Base-by-base conservation (phyloP, 2,329 filamentous ascomycete species). In the Mycogone perniciosa region DNA sequence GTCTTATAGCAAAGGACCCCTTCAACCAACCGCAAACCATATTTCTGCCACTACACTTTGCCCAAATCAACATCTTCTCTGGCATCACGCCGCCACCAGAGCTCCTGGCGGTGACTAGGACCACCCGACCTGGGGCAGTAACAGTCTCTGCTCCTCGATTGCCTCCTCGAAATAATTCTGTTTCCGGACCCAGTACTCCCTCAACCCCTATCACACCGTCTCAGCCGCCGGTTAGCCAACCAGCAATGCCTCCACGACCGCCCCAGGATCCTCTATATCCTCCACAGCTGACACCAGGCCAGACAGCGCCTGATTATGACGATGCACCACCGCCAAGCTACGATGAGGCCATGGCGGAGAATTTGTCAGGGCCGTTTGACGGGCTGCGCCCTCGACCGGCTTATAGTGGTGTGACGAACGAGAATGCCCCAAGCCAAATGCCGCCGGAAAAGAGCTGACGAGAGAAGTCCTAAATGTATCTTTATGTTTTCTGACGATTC, bases 271-370 rank as follows among this genome's bases (percentile, higher is more conserved):
- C 80, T 3, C 63, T 80, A 6, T 83, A 82, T 54, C 81, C 80
- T 11, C 79, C 81, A 4, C 80, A 82, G 60, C 67, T 83, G 20
- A 60, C 55, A 4, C 62, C 66, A 1, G 64, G 65, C n/a, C 75
- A 76, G 34, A 65, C 68, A 7, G 74, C 66, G 1, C 67, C 72
- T 13, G 63, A 66, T 0, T 75, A 80, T 56, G 85, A 89, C 31
- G 89, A 93, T 50, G 88, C 89, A n/a, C 91, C 91, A n/a, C 91
- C 92, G 13, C 91, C 91, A 6, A 96, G 89, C 62, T 97, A 97
- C 63, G 90, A 96, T 68, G 91, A 96, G 68, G 90, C 89, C 9
- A 85, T 96, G 70, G 90, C 89, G 6, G 85, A 88, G 57, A 81
- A 84, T 52, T 70, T 93, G 55, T 68, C 73, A 0, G 85, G 81